These are phyloP conservation scores for Thraustochytrium sp. DNA, from an alignment of 352 stramenopile species.

Conservation along the genomic window DNA sequence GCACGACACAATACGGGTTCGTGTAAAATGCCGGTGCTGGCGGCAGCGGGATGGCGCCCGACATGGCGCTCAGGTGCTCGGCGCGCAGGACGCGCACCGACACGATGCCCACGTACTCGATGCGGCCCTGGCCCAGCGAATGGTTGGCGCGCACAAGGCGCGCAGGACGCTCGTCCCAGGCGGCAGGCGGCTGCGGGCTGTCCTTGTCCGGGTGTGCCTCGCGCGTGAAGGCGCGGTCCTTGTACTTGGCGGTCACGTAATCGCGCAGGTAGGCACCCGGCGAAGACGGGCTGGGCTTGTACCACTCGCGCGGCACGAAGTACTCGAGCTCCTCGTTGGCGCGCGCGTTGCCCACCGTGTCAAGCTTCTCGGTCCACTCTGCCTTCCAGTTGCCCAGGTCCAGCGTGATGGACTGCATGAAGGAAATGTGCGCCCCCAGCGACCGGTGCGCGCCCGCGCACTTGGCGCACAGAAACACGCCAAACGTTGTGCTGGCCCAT, in stretches of 20 bases:
- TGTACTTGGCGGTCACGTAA: constrained; percentile 27
- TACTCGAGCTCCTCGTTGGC: constrained; percentile 18
- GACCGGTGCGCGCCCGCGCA: constrained; percentile 34
- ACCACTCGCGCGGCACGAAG: constrained; percentile 1
- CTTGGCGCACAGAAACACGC: constrained; percentile 6
- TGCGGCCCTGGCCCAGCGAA: neutral
- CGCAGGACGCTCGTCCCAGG: constrained; percentile 7
- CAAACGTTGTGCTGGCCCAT: constrained; percentile 39
- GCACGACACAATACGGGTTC: constrained; percentile 24
- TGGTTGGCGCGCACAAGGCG: neutral
- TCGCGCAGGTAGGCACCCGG: constrained; percentile 12
- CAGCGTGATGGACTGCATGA: constrained; percentile 36
- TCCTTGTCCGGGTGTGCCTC: neutral
- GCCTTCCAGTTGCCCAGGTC: constrained; percentile 24
- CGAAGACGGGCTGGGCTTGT: neutral
- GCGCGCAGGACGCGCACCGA: constrained; percentile 9
- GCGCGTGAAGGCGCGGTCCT: neutral
- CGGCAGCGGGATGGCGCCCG: constrained; percentile 12
- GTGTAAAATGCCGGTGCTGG: constrained; percentile 13
- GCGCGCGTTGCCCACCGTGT: neutral
- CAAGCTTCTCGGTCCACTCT: neutral
- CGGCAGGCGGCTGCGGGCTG: neutral
- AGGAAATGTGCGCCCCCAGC: constrained; percentile 29
- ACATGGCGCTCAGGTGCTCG: neutral
- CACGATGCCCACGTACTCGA: constrained; percentile 42